A percentile compares a stretch with the other conserved stretches of the same genome.
Evolutionary conservation across 2,329 filamentous ascomycete species (phyloP).

Genomic region (Aspergillus clavatus): DNA sequence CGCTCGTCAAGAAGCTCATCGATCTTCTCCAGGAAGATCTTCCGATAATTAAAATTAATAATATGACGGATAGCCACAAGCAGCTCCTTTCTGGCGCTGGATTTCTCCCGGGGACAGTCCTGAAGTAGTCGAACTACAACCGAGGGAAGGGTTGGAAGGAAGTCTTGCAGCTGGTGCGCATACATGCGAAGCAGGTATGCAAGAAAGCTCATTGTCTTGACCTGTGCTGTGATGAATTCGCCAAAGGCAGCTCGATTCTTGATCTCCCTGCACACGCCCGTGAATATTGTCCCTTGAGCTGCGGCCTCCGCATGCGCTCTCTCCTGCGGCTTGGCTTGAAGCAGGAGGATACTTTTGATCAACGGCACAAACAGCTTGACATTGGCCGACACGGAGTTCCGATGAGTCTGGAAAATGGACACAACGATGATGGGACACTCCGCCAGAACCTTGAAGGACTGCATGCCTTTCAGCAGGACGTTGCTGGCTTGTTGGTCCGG

Average conservation of each 20-base stretch:
- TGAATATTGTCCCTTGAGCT: conserved; percentile 75
- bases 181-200: conserved; percentile 89
- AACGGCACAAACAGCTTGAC: conserved; percentile 89
- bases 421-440: conserved; percentile 99
- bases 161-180: conserved; percentile 79
- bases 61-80: conserved; percentile 96
- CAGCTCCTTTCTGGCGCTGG: conserved; percentile 86
- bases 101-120: conserved; percentile 93
- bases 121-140: conserved; percentile 88
- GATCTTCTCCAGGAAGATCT: conserved; percentile 91
- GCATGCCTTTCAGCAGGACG: conserved; percentile 85
- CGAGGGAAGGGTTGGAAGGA: conserved; percentile 75
- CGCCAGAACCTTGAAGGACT: conserved; percentile 96
- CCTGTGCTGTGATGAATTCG: conserved; percentile 95
- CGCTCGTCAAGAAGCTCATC: conserved; percentile 91
- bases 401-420: conserved; percentile 93
- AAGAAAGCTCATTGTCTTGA: conserved; percentile 98
- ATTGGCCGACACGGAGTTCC: conserved; percentile 71
- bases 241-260: conserved; percentile 92
- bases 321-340: conserved; percentile 90
- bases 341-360: conserved; percentile 81
- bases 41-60: conserved; percentile 97
- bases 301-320: conserved; percentile 84
- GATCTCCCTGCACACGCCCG: conserved; percentile 87
- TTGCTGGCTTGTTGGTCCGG: conserved; percentile 77